phyloP scores from a whole-genome alignment of 2,329 filamentous ascomycete genomes.

The Paraphaeosphaeria minitans region DNA sequence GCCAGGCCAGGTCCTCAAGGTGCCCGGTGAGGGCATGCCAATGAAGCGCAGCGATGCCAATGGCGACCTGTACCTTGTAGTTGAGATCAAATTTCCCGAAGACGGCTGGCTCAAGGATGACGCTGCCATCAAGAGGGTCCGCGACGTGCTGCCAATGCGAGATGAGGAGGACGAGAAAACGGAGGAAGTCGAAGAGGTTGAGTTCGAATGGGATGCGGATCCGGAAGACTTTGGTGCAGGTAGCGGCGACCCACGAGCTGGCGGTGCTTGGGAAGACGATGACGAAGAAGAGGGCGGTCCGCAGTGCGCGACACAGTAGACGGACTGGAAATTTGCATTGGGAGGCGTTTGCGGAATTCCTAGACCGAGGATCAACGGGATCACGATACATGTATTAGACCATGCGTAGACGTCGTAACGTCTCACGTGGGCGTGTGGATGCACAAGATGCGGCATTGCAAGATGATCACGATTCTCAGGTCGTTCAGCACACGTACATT shows the following conservation, averaged over 20 bases:
- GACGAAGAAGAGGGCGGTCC: slow-evolving; percentile 64
- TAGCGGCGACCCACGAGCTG: slow-evolving; percentile 69
- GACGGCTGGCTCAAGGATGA: slow-evolving; percentile 78
- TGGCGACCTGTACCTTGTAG: slow-evolving; percentile 85
- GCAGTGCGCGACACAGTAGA: slow-evolving; percentile 75
- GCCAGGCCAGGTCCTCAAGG: slow-evolving; percentile 83
- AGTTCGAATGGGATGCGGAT: slow-evolving; percentile 81
- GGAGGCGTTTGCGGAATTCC: slow-evolving; percentile 15
- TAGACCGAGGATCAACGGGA: not conserved
- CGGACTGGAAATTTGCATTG: slow-evolving; percentile 13
- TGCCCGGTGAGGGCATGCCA: slow-evolving; percentile 93
- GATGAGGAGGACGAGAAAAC: slow-evolving; percentile 64
- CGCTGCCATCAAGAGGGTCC: slow-evolving; percentile 70
- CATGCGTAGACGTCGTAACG: slow-evolving; percentile 3
- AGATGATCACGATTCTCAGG: not conserved
- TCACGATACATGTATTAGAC: slow-evolving; percentile 4
- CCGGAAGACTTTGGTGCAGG: slow-evolving; percentile 82
- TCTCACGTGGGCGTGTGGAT: slow-evolving; percentile 1
- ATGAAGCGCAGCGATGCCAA: slow-evolving; percentile 80
- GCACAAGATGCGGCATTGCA: not conserved
- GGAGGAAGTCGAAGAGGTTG: slow-evolving; percentile 80
- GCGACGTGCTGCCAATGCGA: slow-evolving; percentile 72
- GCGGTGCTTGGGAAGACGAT: slow-evolving; percentile 71
- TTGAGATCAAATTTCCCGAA: slow-evolving; percentile 87
- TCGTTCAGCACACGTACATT: too few species aligned